Evolutionary conservation across 805 yeast genomes (phyloP).

Genomic region (Metschnikowia bowlesiae): DNA sequence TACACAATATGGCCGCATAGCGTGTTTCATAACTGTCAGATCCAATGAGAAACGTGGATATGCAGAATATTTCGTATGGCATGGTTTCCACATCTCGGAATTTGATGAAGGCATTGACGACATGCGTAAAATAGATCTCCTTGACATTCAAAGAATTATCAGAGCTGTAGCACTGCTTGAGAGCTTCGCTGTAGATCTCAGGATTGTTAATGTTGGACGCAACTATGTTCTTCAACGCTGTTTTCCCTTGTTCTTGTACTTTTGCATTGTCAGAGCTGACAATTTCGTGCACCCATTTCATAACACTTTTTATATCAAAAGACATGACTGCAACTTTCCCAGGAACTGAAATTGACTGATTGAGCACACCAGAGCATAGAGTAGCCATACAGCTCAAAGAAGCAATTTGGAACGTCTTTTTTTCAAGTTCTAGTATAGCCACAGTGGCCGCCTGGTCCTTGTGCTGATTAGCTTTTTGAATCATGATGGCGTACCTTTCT

Average conservation of each 20-base stretch:
- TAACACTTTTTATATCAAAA: slow-evolving; percentile 63
- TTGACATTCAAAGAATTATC: slow-evolving; percentile 48
- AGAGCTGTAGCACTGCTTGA: slow-evolving; percentile 66
- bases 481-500: slow-evolving; percentile 61
- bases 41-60: slow-evolving; percentile 77
- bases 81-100: slow-evolving; percentile 20
- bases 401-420: slow-evolving; percentile 61
- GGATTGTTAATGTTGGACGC: slow-evolving; percentile 52
- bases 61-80: slow-evolving; percentile 65
- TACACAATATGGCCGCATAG: slow-evolving; percentile 64
- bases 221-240: slow-evolving; percentile 68
- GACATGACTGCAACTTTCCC: slow-evolving; percentile 53
- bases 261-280: slow-evolving; percentile 55
- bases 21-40: slow-evolving; percentile 67
- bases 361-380: slow-evolving; percentile 70
- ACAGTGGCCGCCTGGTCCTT: slow-evolving; percentile 48
- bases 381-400: slow-evolving; percentile 83
- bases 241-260: slow-evolving; percentile 58
- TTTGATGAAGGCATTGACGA: slow-evolving; percentile 54
- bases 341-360: slow-evolving; percentile 42
- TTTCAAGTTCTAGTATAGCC: slow-evolving; percentile 79
- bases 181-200: slow-evolving; percentile 53
- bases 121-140: slow-evolving; percentile 65
- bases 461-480: slow-evolving; percentile 36
- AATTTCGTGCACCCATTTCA: slow-evolving; percentile 79